Percentiles rank a stretch among this genome's conserved stretches.
phyloP scores from a whole-genome alignment of 768 basidiomycete species.

The Dentipellis sp. region DNA sequence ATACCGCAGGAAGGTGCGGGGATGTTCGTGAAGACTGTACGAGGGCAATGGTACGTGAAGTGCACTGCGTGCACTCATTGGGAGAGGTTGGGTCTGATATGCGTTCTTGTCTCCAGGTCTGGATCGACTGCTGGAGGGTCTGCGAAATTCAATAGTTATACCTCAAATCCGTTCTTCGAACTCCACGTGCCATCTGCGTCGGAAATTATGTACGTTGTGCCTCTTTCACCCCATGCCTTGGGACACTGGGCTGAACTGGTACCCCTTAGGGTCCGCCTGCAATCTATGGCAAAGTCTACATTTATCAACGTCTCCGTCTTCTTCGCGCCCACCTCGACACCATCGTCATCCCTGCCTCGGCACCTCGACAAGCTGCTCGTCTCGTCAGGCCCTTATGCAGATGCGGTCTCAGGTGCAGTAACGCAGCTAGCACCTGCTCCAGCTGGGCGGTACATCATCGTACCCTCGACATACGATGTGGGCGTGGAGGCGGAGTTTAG shows the following conservation, averaged over 20 bases:
- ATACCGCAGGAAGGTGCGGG: constrained; percentile 88
- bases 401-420: constrained; percentile 62
- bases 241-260: background rate
- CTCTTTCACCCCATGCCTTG: background rate
- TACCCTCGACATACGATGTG: constrained; percentile 63
- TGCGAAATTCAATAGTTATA: constrained; percentile 58
- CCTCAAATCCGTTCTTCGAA: constrained; percentile 60
- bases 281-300: constrained; percentile 37
- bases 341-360: too few relatives aligned
- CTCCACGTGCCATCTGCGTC: constrained; percentile 41
- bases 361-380: constrained; percentile 21
- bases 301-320: constrained; percentile 58
- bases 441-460: constrained; percentile 58
- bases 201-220: constrained; percentile 45
- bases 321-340: constrained; percentile 21
- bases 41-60: constrained; percentile 62
- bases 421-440: constrained; percentile 43
- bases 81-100: background rate
- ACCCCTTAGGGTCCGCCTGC: constrained; percentile 56
- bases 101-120: constrained; percentile 34
- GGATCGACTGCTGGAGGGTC: constrained; percentile 52
- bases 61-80: background rate
- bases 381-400: constrained; percentile 78
- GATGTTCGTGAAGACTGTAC: constrained; percentile 65
- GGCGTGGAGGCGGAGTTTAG: constrained; percentile 49